Percentiles rank a stretch among this genome's conserved stretches.
These are phyloP conservation scores for Rhizophora mangle DNA, from an alignment of 345 rosid species.

Conservation along the genomic window DNA sequence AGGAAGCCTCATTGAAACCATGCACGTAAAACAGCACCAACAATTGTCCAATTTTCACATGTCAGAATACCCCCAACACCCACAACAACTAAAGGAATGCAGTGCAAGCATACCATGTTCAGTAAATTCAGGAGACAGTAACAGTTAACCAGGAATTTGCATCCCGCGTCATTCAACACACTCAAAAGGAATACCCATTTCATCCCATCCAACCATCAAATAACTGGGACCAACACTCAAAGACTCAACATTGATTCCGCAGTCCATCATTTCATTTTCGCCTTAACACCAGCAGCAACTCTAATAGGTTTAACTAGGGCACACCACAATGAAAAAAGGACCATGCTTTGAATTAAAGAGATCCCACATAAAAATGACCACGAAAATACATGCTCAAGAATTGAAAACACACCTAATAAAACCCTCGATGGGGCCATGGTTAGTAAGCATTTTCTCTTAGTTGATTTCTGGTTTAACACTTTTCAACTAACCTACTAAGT, in stretches of 20 bases:
- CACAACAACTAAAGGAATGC: slow-evolving; percentile 7
- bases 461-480: not conserved
- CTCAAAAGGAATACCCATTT: slow-evolving; percentile 5
- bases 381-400: not conserved
- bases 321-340: not conserved
- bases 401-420: slow-evolving; percentile 17
- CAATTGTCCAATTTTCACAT: slow-evolving; percentile 4
- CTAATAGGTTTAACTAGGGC: slow-evolving; percentile 3
- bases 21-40: not conserved
- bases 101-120: not conserved
- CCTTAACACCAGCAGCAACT: slow-evolving; percentile 24
- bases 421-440: slow-evolving; percentile 11
- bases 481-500: slow-evolving; percentile 1
- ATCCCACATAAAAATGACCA: slow-evolving; percentile 10
- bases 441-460: slow-evolving; percentile 16
- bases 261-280: slow-evolving; percentile 13
- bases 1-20: too few relatives aligned
- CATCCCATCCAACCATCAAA: slow-evolving; percentile 16
- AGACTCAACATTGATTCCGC: slow-evolving; percentile 13
- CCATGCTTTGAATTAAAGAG: slow-evolving; percentile 5
- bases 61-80: slow-evolving; percentile 4
- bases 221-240: slow-evolving; percentile 7
- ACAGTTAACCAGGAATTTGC: not conserved
- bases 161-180: not conserved
- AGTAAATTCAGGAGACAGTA: slow-evolving; percentile 3